These are phyloP conservation scores for Corylus americana DNA, from an alignment of 306 rosid species.

Conservation along the genomic window DNA sequence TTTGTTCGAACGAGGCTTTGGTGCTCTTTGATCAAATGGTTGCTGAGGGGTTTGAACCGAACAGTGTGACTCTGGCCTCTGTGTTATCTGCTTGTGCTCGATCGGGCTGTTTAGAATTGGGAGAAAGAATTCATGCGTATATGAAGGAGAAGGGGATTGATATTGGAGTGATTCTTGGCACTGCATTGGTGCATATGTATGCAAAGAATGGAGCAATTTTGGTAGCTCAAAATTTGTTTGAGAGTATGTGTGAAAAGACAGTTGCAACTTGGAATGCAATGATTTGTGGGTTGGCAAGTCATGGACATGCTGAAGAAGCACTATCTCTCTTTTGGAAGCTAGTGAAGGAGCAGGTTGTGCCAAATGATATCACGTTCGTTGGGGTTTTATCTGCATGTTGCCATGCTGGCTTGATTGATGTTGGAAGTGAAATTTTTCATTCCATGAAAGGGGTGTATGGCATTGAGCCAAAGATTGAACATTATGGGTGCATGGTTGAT, in stretches of 20 bases:
- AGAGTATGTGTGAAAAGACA: conserved; percentile 45
- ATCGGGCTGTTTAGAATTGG: conserved; percentile 40
- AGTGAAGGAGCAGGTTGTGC: conserved; percentile 33
- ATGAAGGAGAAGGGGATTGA: conserved; percentile 38
- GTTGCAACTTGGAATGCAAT: conserved; percentile 55
- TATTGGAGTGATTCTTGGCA: conserved; percentile 46
- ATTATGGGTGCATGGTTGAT: conserved; percentile 56
- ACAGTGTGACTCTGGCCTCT: conserved; percentile 41
- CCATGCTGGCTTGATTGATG: conserved; percentile 47
- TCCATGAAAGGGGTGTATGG: conserved; percentile 41
- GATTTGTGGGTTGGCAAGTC: conserved; percentile 44
- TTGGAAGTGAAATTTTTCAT: conserved; percentile 32
- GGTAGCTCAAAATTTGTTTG: conserved; percentile 33
- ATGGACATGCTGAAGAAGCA: conserved; percentile 42
- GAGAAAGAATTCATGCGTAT: conserved; percentile 39
- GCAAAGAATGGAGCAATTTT: conserved; percentile 43
- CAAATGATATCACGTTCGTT: conserved; percentile 43
- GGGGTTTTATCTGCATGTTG: conserved; percentile 54
- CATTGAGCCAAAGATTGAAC: conserved; percentile 48
- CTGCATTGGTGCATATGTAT: conserved; percentile 48
- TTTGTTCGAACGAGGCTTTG: conserved; percentile 44
- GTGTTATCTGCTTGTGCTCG: conserved; percentile 51
- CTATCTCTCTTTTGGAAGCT: conserved; percentile 36
- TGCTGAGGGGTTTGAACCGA: conserved; percentile 41
- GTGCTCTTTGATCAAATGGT: conserved; percentile 39